These are phyloP conservation scores for Colletotrichum sp. DNA, from an alignment of 2,329 filamentous ascomycete species.

Conservation along the genomic window DNA sequence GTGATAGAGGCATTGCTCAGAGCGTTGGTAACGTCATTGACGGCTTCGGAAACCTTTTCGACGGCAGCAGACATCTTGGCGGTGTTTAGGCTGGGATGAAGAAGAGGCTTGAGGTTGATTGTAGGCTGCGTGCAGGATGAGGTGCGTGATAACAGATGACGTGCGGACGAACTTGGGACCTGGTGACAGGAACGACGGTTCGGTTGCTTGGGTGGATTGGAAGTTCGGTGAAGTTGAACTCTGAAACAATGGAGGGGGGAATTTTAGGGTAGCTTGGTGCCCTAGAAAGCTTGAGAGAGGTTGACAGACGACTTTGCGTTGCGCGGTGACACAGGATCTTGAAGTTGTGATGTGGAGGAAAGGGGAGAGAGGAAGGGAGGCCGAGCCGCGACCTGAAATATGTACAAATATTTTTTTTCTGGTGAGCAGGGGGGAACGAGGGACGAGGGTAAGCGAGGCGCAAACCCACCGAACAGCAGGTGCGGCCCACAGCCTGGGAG, in stretches of 20 bases:
- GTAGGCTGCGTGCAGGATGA: constrained; percentile 42
- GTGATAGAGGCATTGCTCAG: constrained; percentile 77
- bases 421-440: constrained; percentile 19
- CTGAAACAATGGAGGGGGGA: constrained; percentile 73
- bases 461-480: constrained; percentile 21
- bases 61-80: constrained; percentile 83
- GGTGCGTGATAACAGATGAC: constrained; percentile 53
- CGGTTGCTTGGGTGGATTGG: constrained; percentile 44
- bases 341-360: constrained; percentile 47
- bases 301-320: constrained; percentile 52
- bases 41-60: constrained; percentile 72
- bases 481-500: constrained; percentile 14
- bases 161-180: constrained; percentile 42
- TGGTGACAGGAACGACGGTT: constrained; percentile 47
- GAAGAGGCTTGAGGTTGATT: constrained; percentile 33
- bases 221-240: constrained; percentile 62
- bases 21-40: constrained; percentile 79
- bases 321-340: constrained; percentile 52
- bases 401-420: constrained; percentile 45
- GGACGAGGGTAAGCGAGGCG: constrained; percentile 22
- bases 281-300: constrained; percentile 66
- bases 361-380: constrained; percentile 33
- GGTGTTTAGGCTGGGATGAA: constrained; percentile 40
- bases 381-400: constrained; percentile 24
- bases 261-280: constrained; percentile 85